These are phyloP conservation scores for Emmonsia crescens DNA, from an alignment of 2,329 filamentous ascomycete genomes.

Conservation along the genomic window DNA sequence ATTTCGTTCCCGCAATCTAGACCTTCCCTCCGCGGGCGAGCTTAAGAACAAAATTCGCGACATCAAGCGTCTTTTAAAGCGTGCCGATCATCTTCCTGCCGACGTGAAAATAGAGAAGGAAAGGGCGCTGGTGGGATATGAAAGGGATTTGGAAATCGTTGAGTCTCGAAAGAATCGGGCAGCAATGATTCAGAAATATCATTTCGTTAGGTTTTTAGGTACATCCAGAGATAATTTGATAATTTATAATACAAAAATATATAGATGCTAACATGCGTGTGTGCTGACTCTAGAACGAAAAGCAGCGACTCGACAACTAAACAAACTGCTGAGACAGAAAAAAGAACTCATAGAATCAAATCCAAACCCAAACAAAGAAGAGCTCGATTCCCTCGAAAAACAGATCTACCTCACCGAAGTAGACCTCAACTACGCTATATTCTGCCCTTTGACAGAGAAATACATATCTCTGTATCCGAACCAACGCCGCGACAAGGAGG, in stretches of 20 bases:
- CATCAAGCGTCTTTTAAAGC: conserved; percentile 42
- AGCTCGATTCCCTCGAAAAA: conserved; percentile 18
- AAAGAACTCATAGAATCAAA: not conserved
- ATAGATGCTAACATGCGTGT: not conserved
- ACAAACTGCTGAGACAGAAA: conserved; percentile 16
- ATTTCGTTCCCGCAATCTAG: conserved; percentile 1
- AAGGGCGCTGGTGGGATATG: conserved; percentile 45
- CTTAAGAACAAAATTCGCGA: conserved; percentile 48
- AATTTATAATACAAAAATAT: not conserved
- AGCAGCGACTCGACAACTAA: conserved; percentile 31
- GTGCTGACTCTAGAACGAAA: conserved; percentile 27
- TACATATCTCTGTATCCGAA: conserved; percentile 48
- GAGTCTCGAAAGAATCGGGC: conserved; percentile 40
- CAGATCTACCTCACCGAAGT: conserved; percentile 42
- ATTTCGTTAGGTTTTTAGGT: conserved; percentile 57
- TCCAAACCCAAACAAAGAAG: conserved; percentile 12
- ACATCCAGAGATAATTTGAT: conserved; percentile 8
- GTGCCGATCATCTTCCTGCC: conserved; percentile 39
- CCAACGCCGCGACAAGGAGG: conserved; percentile 21
- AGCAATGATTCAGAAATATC: conserved; percentile 51
- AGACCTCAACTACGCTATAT: conserved; percentile 53
- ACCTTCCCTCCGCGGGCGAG: conserved; percentile 34
- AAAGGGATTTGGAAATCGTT: conserved; percentile 44
- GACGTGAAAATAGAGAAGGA: conserved; percentile 49
- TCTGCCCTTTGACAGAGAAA: conserved; percentile 49